Evolutionary conservation across 1,284 basidiomycete species (phyloP), one percentile per base, ranked within the genome.

Genomic region (Cryptococcus sp.): DNA sequence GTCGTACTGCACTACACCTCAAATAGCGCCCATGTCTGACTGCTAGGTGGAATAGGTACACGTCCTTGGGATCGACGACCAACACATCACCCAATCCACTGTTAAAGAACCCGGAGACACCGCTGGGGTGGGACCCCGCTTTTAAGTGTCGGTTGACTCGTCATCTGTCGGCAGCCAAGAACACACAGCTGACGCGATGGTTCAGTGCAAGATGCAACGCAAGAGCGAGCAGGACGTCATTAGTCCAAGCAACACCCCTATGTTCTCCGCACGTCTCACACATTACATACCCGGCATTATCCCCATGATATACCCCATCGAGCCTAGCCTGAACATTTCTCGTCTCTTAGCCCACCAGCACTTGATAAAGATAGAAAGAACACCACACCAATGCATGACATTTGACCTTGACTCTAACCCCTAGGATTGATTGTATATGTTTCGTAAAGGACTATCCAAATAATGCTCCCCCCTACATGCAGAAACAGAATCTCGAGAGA

Each of bases 1-100:
- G 65, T 62, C 42, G 15, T 9, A 15, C 18, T 7, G 3, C 13
- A 24, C 11, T 44, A 46, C 24, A 21, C 28, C 50, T 36, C 18
- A 46, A 24, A 6, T 39, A 21, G 6, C 7, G 16, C 38, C 23
- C 35, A 20, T 40, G 11, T 9, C 39, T n/a, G 23, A 7, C 21
- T 36, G 11, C 4, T 35, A 43, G 28, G 36, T 38, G 16, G 8
- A 20, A 18, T 61, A 94, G 91, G 35, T 98, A 96, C 76, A 98
- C 96, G 0, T 96, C 92, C 3, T 83, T 98, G 15, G 95, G 96
- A 21, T 96, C 92, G 16, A 94, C 89, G 1, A 90, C 85, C 77
- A 97, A 98, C 77, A 98, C 96, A 0, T 87, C 86, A 66, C 91
- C 86, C 0, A 98, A 98, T 68, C 95, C 95, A 0, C 83, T 88